Base-by-base conservation (phyloP, 345 rosid species). In the Syzygium oleosum region DNA sequence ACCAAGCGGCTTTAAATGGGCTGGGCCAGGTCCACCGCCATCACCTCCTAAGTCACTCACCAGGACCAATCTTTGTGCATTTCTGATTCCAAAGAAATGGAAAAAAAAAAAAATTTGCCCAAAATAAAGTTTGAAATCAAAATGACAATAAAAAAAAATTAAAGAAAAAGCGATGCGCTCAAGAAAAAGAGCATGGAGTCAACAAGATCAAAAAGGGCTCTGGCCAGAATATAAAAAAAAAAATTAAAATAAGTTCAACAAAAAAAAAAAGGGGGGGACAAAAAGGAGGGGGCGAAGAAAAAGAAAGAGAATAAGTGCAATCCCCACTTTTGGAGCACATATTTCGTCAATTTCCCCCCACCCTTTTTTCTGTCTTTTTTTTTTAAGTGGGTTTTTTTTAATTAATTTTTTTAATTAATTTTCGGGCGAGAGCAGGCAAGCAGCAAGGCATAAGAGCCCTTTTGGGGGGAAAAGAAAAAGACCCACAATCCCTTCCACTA, bases 291-390 rank as follows among this genome's bases (percentile, higher is more conserved):
- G 65, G 49, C 34, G 52, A 73, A 15, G 53, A 31, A 86, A 54
- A 31, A 78, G 80, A 68, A 86, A 49, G 41, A 51, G 87, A 86
- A 86, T 86, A 73, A 86, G 87, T 86, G 87, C 84, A 68, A 86
- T 53, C 58, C 87, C 87, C 87, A 52, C 84, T 14, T 38, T 65
- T 54, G 58, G 84, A 87, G 83, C 49, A 73, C 83, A 73, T 19
- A 73, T 56, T 85, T 58, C 73, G 51, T 38, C 51, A 43, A n/a
- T 49, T 84, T 19, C 58, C 15, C 31, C 34, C 23, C 27, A 21
- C 58, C 86, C 17, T 38, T 85, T 51, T 53, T 51, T 38, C n/a
- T 1, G 7, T 43, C 46, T 43, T 43, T 43, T 43, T 43, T 53
- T 31, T 52, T 12, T 54, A 27, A 59, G 65, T 59, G 65, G 65